Conservation (phyloP, 176 grass and related monocot genomes). For the Eremochloa ophiuroides region DNA sequence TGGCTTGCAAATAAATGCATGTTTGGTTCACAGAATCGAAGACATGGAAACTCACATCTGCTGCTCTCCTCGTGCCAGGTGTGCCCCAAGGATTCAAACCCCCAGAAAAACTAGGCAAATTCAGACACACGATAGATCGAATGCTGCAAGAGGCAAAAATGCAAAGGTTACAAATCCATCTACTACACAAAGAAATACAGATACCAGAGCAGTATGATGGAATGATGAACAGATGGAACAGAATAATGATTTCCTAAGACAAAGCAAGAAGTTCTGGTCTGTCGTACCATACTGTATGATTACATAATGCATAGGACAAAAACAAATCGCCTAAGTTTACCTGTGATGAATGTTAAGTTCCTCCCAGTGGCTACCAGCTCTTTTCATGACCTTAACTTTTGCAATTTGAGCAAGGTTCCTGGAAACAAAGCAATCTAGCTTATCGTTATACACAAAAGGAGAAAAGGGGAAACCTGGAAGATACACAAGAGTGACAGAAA, state of each 20-base stretch:
- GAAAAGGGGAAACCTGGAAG: constrained; percentile 1
- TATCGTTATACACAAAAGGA: constrained; percentile 10
- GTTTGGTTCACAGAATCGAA: not conserved
- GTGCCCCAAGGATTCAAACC: constrained; percentile 72
- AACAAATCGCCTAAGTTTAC: constrained; percentile 32
- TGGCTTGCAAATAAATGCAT: not conserved
- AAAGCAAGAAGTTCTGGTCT: not conserved
- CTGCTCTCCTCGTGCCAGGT: constrained; percentile 33
- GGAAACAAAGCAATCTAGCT: constrained; percentile 27
- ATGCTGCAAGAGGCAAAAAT: constrained; percentile 42
- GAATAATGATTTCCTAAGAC: not conserved
- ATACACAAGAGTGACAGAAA: not conserved
- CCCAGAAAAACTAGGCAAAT: constrained; percentile 75
- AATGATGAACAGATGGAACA: not conserved
- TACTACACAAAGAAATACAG: not conserved
- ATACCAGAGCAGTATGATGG: not conserved
- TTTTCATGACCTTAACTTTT: constrained; percentile 91
- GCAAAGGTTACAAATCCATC: not conserved
- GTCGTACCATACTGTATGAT: not conserved
- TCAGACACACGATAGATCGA: constrained; percentile 68
- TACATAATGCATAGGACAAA: not conserved
- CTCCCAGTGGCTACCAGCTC: constrained; percentile 55
- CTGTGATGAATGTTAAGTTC: constrained; percentile 69
- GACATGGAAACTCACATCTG: constrained; percentile 39
- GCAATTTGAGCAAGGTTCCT: constrained; percentile 94